These are phyloP conservation scores for Angophora floribunda DNA, from an alignment of 345 rosid species.

Conservation along the genomic window DNA sequence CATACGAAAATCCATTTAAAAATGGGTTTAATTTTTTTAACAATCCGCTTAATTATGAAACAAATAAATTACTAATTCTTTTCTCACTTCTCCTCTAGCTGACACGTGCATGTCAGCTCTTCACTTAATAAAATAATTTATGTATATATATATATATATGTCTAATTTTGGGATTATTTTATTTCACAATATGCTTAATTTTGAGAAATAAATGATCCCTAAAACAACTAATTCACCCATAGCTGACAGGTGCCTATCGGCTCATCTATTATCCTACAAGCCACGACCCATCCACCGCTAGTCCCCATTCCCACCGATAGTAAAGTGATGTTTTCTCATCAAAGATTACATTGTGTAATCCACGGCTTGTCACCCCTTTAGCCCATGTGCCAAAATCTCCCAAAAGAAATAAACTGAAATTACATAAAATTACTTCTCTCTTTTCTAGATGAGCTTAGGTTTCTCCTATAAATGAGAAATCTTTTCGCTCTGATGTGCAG, in stretches of 20 bases:
- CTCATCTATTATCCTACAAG: neutral
- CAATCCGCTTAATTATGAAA: neutral
- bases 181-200: neutral
- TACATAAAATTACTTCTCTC: neutral
- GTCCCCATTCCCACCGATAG: neutral
- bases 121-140: neutral
- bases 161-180: neutral
- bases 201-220: neutral
- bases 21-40: neutral
- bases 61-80: neutral
- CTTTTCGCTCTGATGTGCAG: neutral
- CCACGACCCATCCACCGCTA: neutral
- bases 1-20: neutral
- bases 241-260: neutral
- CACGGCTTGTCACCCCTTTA: neutral
- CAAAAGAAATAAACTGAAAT: neutral
- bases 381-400: neutral
- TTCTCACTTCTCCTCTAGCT: neutral
- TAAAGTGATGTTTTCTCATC: neutral
- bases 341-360: neutral
- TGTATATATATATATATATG: no score
- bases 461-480: neutral
- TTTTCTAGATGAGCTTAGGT: neutral
- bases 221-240: neutral
- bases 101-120: neutral